phyloP scores from a whole-genome alignment of 768 basidiomycete species.

The Kwoniella europaea region DNA sequence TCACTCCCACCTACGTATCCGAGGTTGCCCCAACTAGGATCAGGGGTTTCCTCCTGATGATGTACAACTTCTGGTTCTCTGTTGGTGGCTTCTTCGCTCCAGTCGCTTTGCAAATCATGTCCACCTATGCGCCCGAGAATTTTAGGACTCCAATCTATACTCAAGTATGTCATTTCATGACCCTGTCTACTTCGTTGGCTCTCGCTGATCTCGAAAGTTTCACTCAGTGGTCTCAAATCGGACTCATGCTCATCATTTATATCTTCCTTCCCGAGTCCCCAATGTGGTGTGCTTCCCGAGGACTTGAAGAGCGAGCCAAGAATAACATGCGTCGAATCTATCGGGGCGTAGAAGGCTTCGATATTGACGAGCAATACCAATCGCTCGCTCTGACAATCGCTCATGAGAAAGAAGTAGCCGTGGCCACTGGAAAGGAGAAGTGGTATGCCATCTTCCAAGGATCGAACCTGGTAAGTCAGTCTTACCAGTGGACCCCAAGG shows the following conservation, averaged over 20 bases:
- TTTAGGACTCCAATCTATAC: slow-evolving; percentile 31
- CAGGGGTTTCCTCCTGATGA: slow-evolving; percentile 26
- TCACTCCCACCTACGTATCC: slow-evolving; percentile 29
- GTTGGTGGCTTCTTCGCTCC: slow-evolving; percentile 27
- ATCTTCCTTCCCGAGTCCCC: slow-evolving; percentile 30
- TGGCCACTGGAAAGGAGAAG: neutral
- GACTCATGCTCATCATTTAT: slow-evolving; percentile 30
- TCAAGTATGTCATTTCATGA: slow-evolving; percentile 7
- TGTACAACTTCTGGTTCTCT: slow-evolving; percentile 29
- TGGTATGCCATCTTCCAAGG: slow-evolving; percentile 28
- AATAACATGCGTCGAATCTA: slow-evolving; percentile 15
- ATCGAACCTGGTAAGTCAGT: slow-evolving; percentile 14
- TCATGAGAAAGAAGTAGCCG: slow-evolving; percentile 22
- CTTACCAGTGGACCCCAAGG: neutral
- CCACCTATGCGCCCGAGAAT: slow-evolving; percentile 17
- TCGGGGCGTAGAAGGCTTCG: slow-evolving; percentile 18
- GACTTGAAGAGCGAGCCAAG: slow-evolving; percentile 18
- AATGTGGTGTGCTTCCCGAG: slow-evolving; percentile 23
- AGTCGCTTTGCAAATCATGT: slow-evolving; percentile 23
- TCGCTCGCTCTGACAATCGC: slow-evolving; percentile 22
- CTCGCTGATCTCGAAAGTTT: neutral
- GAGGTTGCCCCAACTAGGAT: slow-evolving; percentile 30
- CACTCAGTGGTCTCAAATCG: slow-evolving; percentile 24
- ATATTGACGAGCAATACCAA: slow-evolving; percentile 29
- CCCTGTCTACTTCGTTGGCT: neutral